Base-by-base conservation (phyloP, 2,329 filamentous ascomycete genomes). In the Fusarium drepaniforme region DNA sequence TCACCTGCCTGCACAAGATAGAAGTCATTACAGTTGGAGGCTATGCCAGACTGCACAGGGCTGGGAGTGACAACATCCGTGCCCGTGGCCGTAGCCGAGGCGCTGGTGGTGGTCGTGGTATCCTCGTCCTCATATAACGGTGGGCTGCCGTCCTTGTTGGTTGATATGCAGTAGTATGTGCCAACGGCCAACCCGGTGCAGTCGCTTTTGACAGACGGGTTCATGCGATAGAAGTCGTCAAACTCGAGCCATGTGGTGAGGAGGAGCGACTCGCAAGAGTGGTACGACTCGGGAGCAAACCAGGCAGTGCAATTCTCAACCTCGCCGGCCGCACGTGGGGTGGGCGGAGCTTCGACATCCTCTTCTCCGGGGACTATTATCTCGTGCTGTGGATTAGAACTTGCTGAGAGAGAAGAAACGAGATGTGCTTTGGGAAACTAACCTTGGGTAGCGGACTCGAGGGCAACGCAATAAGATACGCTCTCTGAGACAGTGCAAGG, bases 81-180 rank as follows among this genome's bases (percentile, higher is more conserved):
- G 28, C 9, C 11, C n/a, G 51, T 56, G 51, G 51, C 15, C 51
- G 51, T 56, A 57, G 42, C 44, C 28, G 61, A n/a, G 61, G 4
- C 11, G 35, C 40, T 49, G 44, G 49, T 35, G 42, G 46, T 35
- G 62, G 49, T 64, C n/a, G 49, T 64, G 13, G 37, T 64, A 66
- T 61, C 18, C 21, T 38, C 21, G 33, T 46, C 21, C 7, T 46
- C 42, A 2, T 3, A 4, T n/a, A 16, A 13, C 33, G 57, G 64
- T 40, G 64, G 38, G 42, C 57, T 60, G 56, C 64, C 56, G 59
- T 64, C 49, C 25, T 25, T 21, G 30, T 56, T 64, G 23, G 57
- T 67, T 15, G 67, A 67, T 38, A 70, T 42, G 53, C 66, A 72
- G 30, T 73, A 73, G 33, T 64, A 69, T 25, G 71, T 73, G 49